Percentiles rank a stretch among this genome's conserved stretches.
These are phyloP conservation scores for Nakaseomyces delphensis DNA, from an alignment of 1,139 yeast species.

Conservation along the genomic window DNA sequence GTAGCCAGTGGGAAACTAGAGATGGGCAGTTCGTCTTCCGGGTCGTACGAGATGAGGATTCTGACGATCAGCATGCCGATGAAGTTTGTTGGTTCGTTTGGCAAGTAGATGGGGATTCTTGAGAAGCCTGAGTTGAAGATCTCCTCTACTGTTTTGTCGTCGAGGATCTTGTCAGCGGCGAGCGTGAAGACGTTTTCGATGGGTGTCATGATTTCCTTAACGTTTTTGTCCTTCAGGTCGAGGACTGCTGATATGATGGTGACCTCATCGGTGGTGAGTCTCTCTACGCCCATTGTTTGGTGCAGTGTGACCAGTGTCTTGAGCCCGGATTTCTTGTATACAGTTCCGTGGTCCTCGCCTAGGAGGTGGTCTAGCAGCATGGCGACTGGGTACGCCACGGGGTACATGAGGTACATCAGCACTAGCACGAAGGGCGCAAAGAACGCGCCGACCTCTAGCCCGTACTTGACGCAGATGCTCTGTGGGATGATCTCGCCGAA, in stretches of 20 bases:
- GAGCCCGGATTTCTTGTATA: constrained; percentile 85
- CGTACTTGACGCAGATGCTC: constrained; percentile 84
- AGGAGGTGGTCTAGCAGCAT: constrained; percentile 66
- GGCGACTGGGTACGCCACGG: constrained; percentile 89
- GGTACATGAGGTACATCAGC: constrained; percentile 85
- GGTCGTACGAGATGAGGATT: constrained; percentile 89
- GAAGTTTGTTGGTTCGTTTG: constrained; percentile 82
- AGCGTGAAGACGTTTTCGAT: constrained; percentile 83
- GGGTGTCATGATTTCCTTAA: constrained; percentile 86
- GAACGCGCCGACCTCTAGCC: constrained; percentile 82
- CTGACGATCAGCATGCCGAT: constrained; percentile 93
- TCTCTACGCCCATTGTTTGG: constrained; percentile 89
- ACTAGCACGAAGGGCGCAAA: constrained; percentile 80
- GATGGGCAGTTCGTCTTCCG: constrained; percentile 90
- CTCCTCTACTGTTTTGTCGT: constrained; percentile 78
- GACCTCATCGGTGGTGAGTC: constrained; percentile 90
- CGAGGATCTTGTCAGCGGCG: constrained; percentile 74
- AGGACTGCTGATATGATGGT: constrained; percentile 91
- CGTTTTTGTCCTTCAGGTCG: constrained; percentile 87
- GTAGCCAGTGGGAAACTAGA: constrained; percentile 93
- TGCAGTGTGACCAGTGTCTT: constrained; percentile 90
- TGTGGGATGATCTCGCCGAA: constrained; percentile 98
- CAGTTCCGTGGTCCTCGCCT: constrained; percentile 95
- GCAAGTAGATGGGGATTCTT: constrained; percentile 90
- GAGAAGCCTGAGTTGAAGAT: constrained; percentile 92